Evolutionary conservation across 768 basidiomycete genomes (phyloP).

Genomic region (Suillus plorans): DNA sequence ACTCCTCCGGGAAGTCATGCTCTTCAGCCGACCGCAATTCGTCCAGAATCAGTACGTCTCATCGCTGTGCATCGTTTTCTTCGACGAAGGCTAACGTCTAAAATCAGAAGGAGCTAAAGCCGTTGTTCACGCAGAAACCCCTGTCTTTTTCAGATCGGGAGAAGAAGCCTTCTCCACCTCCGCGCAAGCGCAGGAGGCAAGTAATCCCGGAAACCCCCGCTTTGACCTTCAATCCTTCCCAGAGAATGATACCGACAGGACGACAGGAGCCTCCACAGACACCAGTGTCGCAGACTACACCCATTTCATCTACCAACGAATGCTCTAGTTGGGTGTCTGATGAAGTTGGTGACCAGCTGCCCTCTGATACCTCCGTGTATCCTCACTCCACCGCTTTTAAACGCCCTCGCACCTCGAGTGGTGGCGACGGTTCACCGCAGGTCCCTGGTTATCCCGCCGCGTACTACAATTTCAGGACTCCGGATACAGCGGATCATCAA

Average conservation of each 20-base stretch:
- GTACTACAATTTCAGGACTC: neutral
- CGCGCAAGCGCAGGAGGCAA: conserved; percentile 26
- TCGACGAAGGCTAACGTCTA: conserved; percentile 9
- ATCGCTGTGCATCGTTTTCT: neutral
- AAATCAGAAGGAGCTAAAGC: conserved; percentile 22
- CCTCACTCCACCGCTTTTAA: conserved; percentile 12
- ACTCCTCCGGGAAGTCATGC: neutral
- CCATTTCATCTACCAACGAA: conserved; percentile 11
- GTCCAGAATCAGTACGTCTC: neutral
- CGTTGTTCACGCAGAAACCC: conserved; percentile 22
- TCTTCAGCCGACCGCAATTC: neutral
- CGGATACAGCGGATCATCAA: neutral
- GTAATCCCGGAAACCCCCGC: conserved; percentile 18
- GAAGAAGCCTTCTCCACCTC: conserved; percentile 16
- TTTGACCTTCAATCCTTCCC: conserved; percentile 20
- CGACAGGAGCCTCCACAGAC: conserved; percentile 17
- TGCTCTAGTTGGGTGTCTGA: conserved; percentile 13
- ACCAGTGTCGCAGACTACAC: conserved; percentile 8
- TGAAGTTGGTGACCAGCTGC: conserved; percentile 13
- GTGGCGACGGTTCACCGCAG: neutral
- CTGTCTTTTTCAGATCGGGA: conserved; percentile 23
- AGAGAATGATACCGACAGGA: conserved; percentile 23
- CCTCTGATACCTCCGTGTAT: conserved; percentile 8
- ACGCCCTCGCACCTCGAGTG: conserved; percentile 14
- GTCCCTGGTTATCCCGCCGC: neutral